Conservation (phyloP, 306 rosid species). For the Cucurbita pepo region DNA sequence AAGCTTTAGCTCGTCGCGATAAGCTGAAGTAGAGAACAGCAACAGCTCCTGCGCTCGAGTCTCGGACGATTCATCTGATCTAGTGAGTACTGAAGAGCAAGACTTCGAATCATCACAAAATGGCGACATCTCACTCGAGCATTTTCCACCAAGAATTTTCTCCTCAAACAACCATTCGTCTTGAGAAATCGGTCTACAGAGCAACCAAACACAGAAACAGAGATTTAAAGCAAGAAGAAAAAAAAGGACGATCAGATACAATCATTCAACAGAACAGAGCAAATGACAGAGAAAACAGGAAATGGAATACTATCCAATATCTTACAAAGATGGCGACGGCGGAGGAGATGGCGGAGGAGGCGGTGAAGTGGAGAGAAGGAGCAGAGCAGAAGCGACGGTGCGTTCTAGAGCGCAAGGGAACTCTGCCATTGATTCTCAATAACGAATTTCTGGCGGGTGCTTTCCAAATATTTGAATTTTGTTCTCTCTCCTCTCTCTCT, state of each 20-base stretch:
- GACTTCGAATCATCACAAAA: conserved; percentile 24
- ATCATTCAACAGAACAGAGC: background rate
- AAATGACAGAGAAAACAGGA: background rate
- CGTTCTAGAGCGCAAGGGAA: conserved; percentile 52
- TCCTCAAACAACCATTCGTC: conserved; percentile 9
- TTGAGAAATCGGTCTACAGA: conserved; percentile 22
- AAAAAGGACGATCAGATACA: background rate
- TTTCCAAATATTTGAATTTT: background rate
- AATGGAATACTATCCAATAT: background rate
- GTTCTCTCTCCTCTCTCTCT: background rate
- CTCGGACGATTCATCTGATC: conserved; percentile 25
- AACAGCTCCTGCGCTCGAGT: conserved; percentile 16
- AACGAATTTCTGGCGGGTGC: conserved; percentile 40
- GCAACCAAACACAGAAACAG: conserved; percentile 7
- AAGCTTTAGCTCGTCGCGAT: conserved; percentile 31
- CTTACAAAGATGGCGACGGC: conserved; percentile 13
- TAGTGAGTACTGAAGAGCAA: conserved; percentile 22
- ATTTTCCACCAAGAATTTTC: conserved; percentile 3
- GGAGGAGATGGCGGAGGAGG: conserved; percentile 11
- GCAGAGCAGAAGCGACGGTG: conserved; percentile 63
- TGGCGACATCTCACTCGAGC: conserved; percentile 13
- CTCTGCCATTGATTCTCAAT: conserved; percentile 20
- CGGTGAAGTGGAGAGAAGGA: conserved; percentile 40
- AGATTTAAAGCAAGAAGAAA: background rate
- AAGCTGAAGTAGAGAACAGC: conserved; percentile 21